Evolutionary conservation across 208 protist genomes (phyloP), one percentile per base, ranked within the genome.

Genomic region (Trypanosoma caninum): DNA sequence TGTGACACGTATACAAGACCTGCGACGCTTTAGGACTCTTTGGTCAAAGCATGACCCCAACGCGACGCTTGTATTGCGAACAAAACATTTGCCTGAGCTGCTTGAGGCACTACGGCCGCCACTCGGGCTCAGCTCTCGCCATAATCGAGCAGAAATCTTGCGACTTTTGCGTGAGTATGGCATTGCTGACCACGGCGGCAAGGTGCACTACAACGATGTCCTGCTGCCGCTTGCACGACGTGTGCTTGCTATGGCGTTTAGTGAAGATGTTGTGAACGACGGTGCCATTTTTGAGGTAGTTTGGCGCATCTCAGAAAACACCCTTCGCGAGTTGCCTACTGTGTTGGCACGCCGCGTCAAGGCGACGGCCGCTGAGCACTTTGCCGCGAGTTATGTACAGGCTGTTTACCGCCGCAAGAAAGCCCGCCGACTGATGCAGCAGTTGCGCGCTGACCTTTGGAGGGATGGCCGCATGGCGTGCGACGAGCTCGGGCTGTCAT

Each of bases 141-240:
- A 71, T 53, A 86, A 85, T 61, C 82, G 91, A 44, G 50, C 79
- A 2, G 91, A 95, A 74, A 58, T 97, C 44, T 62, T 97, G 51
- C 72, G 70, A 14, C 47, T 89, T 37, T 67, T 92, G 52, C 81
- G 83, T n/a, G 84, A 90, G 74, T 97, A 97, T 74, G 70, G 88
- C 54, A 93, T 97, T 38, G 84, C 91, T 20, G 78, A 89, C 28
- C 82, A 90, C 66, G 57, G 76, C 31, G 87, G 91, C 13, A 66
- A 70, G 41, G 81, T 97, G 25, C 78, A 91, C 67, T 97, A 94
- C 76, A 70, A 93, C 66, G 91, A 94, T 28, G 87, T 94, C 14
- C 71, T 95, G 10, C 59, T 89, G 44, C 83, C 91, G 20, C 65
- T 97, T 10, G 89, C 88, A 18, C 78, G 87, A 10, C 86, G 89